Evolutionary conservation across 139 green algal genomes (phyloP).

Genomic region (Yamagishiella unicocca): DNA sequence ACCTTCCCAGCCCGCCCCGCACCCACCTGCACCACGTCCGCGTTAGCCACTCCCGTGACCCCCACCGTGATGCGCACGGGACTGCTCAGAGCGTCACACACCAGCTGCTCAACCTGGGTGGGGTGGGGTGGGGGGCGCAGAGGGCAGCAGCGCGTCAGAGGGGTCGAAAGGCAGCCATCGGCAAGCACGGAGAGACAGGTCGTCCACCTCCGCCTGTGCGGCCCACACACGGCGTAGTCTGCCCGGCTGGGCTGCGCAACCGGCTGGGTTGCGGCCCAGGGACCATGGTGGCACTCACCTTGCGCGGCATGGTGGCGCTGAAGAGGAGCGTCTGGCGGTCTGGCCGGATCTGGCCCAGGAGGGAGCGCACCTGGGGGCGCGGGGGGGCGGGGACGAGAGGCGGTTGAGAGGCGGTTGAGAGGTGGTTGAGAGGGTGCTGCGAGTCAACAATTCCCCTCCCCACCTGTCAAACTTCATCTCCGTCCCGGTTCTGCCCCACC

Average conservation of each 20-base stretch:
- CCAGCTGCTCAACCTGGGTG: conserved; percentile 79
- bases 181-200: too few relatives aligned
- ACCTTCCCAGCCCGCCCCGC: background rate
- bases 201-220: too few relatives aligned
- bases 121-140: background rate
- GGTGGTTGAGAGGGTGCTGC: too few relatives aligned
- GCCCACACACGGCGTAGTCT: too few relatives aligned
- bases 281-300: too few relatives aligned
- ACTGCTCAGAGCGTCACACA: conserved; percentile 79
- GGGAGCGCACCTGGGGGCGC: conserved; percentile 77
- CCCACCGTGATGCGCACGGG: conserved; percentile 84
- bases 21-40: conserved; percentile 75
- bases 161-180: too few relatives aligned
- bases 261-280: too few relatives aligned
- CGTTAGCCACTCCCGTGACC: conserved; percentile 80
- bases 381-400: conserved; percentile 20
- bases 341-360: conserved; percentile 89
- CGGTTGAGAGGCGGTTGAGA: background rate
- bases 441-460: too few relatives aligned
- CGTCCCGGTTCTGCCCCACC: too few relatives aligned
- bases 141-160: background rate
- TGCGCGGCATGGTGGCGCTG: conserved; percentile 91
- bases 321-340: conserved; percentile 96
- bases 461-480: too few relatives aligned
- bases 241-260: too few relatives aligned